Base-by-base conservation (phyloP, 805 yeast species). In the Schwanniomyces sp. region DNA sequence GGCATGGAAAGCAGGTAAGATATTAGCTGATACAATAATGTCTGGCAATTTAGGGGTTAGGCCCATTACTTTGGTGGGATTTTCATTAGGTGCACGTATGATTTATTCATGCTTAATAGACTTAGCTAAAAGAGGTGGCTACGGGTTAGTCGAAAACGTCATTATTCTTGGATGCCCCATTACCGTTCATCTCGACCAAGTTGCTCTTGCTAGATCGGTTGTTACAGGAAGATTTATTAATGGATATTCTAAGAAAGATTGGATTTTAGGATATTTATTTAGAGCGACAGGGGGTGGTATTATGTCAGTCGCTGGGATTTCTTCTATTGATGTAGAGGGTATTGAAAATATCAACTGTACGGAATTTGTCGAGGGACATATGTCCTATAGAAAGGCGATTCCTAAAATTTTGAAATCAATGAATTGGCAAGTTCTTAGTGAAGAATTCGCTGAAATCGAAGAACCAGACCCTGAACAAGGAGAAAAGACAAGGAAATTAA, bases 281-380 rank as follows among this genome's bases (percentile, higher is more conserved):
- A 78, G 99, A 54, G 99, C 98, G 1, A 91, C 98, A 0, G 83
- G 94, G 49, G 97, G 98, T 49, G 98, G 98, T 0, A 74, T 94
- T 40, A 85, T 87, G 58, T 79, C 89, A n/a, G 94, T 94, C 39
- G 91, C 92, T 5, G 99, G 99, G 0, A 74, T 94, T 26, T 84
- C 96, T 0, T 85, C 91, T 4, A 78, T 92, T 32, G 85, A 81
- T 39, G 69, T 81, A 17, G 75, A 79, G 21, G 88, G 85, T 0
- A 74, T 94, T 27, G 96, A 91, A 53, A 92, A 92, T 64, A 77
- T 86, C 52, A 95, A 94, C 61, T 89, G 96, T 59, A 88, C 98
- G 0, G 90, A 84, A 16, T 58, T 76, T 45, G 96, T 92, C 4
- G 91, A 87, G 50, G 99, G 99, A 1, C 99, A 94, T 70, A 89